Evolutionary conservation across 495 filamentous ascomycete species (phyloP).

Genomic region (Penicillium goetzii): DNA sequence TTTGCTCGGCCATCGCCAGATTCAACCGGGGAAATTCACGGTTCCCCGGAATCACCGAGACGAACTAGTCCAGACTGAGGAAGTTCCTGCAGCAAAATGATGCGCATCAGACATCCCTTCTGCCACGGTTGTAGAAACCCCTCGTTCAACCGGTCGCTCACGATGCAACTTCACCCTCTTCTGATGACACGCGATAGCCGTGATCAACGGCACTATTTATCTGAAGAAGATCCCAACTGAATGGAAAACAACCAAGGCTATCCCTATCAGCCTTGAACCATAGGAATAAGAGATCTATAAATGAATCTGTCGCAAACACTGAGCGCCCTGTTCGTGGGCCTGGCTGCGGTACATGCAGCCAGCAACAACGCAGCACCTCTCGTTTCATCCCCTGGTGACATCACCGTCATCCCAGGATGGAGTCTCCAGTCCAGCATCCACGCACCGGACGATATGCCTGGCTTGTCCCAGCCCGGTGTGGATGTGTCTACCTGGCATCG

Average conservation of each 20-base stretch:
- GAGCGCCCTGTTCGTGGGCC: not conserved
- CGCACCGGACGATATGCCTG: conserved; percentile 38
- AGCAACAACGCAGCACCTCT: conserved; percentile 7
- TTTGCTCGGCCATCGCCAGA: conserved; percentile 5
- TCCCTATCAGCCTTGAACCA: not conserved
- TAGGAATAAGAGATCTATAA: not conserved
- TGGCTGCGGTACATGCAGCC: conserved; percentile 7
- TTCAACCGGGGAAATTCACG: conserved; percentile 15
- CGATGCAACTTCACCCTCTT: conserved; percentile 15
- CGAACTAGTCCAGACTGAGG: conserved; percentile 6
- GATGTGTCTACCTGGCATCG: conserved; percentile 59
- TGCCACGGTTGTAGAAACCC: conserved; percentile 14
- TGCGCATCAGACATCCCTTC: not conserved
- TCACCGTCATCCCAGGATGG: conserved; percentile 56
- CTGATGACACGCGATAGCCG: not conserved
- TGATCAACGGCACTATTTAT: conserved; percentile 1
- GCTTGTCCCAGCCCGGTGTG: conserved; percentile 50
- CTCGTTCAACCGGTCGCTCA: conserved; percentile 4
- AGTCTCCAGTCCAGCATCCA: conserved; percentile 54
- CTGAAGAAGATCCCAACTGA: not conserved
- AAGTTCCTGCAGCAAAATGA: conserved; percentile 6
- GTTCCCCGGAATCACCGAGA: conserved; percentile 23
- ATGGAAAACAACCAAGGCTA: not conserved
- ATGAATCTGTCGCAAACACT: conserved; percentile 12
- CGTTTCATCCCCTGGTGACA: conserved; percentile 34